These are phyloP conservation scores for Exophiala alcalophila DNA, from an alignment of 2,329 filamentous ascomycete species.

Conservation along the genomic window DNA sequence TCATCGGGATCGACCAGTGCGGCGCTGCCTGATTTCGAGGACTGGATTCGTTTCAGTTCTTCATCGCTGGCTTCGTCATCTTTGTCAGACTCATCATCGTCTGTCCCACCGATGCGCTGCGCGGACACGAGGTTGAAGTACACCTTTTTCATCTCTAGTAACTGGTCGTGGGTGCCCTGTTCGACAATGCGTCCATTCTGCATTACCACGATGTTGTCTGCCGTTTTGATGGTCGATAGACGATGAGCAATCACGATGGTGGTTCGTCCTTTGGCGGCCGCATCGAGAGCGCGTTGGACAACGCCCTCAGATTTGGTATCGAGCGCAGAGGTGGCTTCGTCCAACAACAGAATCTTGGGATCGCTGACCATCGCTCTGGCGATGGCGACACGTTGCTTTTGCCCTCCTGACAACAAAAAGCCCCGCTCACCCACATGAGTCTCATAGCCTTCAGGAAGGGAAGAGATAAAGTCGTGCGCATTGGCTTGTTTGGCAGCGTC, in stretches of 20 bases:
- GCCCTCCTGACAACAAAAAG: slow-evolving; percentile 86
- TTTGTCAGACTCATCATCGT: slow-evolving; percentile 37
- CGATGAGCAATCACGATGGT: slow-evolving; percentile 96
- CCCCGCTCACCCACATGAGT: slow-evolving; percentile 95
- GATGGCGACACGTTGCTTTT: slow-evolving; percentile 96
- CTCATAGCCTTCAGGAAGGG: slow-evolving; percentile 82
- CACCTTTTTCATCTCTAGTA: slow-evolving; percentile 67
- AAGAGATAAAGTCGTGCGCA: slow-evolving; percentile 83
- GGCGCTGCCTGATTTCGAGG: slow-evolving; percentile 32
- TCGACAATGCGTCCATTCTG: slow-evolving; percentile 80
- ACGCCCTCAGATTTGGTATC: slow-evolving; percentile 94
- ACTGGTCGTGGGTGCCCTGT: slow-evolving; percentile 80
- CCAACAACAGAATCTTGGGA: slow-evolving; percentile 85
- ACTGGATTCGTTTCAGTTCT: slow-evolving; percentile 35
- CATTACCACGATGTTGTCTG: slow-evolving; percentile 96
- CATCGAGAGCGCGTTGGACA: slow-evolving; percentile 88
- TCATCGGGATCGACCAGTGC: slow-evolving; percentile 34
- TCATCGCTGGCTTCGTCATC: slow-evolving; percentile 32
- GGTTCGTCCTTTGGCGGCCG: slow-evolving; percentile 78
- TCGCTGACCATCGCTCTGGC: slow-evolving; percentile 86
- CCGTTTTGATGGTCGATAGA: slow-evolving; percentile 87
- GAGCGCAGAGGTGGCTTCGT: slow-evolving; percentile 90
- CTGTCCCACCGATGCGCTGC: slow-evolving; percentile 70
- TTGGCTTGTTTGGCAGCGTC: slow-evolving; percentile 87
- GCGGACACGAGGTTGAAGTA: slow-evolving; percentile 86